Conservation (phyloP, 352 stramenopile species). For the Pythium catenulatum region DNA sequence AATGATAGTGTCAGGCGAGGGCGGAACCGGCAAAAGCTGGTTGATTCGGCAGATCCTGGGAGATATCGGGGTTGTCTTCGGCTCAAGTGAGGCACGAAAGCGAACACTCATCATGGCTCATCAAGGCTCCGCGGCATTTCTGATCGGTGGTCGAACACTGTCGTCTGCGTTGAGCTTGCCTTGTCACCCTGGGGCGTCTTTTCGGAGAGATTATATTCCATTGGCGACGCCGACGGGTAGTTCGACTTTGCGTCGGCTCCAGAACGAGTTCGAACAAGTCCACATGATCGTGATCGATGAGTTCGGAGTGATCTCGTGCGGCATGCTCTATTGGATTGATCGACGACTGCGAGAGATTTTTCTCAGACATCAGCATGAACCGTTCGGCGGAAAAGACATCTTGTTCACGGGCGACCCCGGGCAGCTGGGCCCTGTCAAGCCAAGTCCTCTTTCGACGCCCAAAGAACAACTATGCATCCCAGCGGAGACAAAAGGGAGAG, state of each 20-base stretch:
- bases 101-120: not conserved
- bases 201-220: not conserved
- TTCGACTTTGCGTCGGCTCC: not conserved
- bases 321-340: slow-evolving; percentile 43
- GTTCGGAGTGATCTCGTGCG: slow-evolving; percentile 27
- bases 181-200: not conserved
- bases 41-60: slow-evolving; percentile 4
- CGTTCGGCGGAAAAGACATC: slow-evolving; percentile 25
- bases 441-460: not conserved
- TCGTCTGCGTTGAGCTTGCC: not conserved
- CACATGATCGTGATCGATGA: slow-evolving; percentile 29
- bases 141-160: not conserved
- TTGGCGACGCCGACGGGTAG: not conserved
- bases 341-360: slow-evolving; percentile 31
- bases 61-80: slow-evolving; percentile 1
- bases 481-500: not conserved
- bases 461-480: not conserved
- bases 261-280: slow-evolving; percentile 8
- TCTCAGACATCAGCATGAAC: not conserved
- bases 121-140: slow-evolving; percentile 19
- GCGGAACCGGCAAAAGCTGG: slow-evolving; percentile 19
- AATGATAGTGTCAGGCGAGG: slow-evolving; percentile 11
- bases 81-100: not conserved
- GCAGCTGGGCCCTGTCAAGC: slow-evolving; percentile 6
- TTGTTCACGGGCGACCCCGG: slow-evolving; percentile 28